A percentile compares a stretch with the other conserved stretches of the same genome.
These are phyloP conservation scores for Salvia hispanica DNA, from an alignment of 257 asterid species.

Conservation along the genomic window DNA sequence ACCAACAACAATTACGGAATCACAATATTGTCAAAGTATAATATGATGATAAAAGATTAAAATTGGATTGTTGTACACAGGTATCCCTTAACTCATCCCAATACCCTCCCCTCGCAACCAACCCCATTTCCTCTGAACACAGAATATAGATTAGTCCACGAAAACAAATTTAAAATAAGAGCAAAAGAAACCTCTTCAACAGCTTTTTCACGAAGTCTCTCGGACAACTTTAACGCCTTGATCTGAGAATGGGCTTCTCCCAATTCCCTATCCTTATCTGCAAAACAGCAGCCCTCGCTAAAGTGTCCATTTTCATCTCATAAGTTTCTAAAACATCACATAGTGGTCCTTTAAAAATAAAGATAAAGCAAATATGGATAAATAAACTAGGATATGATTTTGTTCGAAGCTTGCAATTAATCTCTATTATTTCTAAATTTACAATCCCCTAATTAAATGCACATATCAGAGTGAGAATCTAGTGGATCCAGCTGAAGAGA, in stretches of 20 bases:
- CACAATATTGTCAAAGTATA: constrained; percentile 4
- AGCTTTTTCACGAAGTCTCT: constrained; percentile 86
- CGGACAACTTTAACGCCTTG: constrained; percentile 76
- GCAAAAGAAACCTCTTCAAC: constrained; percentile 77
- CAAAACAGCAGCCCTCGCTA: constrained; percentile 23
- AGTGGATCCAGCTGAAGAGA: constrained; percentile 70
- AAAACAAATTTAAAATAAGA: neutral
- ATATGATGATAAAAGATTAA: neutral
- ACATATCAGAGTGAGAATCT: constrained; percentile 43
- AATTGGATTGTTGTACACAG: constrained; percentile 4
- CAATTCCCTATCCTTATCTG: constrained; percentile 88
- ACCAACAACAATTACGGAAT: constrained; percentile 1
- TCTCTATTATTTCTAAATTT: constrained; percentile 5
- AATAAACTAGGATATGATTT: constrained; percentile 22
- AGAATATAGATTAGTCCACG: neutral
- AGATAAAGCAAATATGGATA: neutral
- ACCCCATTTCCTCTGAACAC: neutral
- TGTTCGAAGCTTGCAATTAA: constrained; percentile 14
- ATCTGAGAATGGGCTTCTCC: constrained; percentile 88
- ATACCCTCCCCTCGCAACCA: constrained; percentile 7
- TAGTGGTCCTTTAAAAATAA: constrained; percentile 12
- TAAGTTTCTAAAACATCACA: neutral
- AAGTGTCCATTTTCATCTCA: constrained; percentile 22
- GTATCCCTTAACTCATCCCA: neutral
- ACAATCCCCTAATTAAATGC: constrained; percentile 15